A percentile compares a stretch with the other conserved stretches of the same genome.
Evolutionary conservation across 2,329 filamentous ascomycete species (phyloP).

Genomic region (Paracamarosporium sp.): DNA sequence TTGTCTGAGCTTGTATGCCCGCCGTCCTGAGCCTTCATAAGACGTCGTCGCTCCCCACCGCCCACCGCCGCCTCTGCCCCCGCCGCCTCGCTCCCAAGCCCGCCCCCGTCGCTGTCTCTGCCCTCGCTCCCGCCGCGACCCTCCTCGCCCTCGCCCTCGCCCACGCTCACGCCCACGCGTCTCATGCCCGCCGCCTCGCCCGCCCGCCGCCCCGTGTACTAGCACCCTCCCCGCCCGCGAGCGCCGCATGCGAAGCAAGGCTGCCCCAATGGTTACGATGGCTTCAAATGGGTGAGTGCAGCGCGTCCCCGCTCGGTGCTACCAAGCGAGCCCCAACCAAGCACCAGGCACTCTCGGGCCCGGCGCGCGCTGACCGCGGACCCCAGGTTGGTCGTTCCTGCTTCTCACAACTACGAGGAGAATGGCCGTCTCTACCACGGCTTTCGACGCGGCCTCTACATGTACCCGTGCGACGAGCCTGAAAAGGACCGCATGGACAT

Average conservation of each 20-base stretch:
- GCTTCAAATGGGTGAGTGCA: constrained; percentile 52
- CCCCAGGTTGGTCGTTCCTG: constrained; percentile 46
- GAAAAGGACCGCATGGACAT: constrained; percentile 83
- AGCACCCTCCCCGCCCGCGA: constrained; percentile 25
- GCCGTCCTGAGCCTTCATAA: no score
- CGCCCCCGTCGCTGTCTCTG: background rate
- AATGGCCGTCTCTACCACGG: constrained; percentile 75
- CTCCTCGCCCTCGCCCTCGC: no score
- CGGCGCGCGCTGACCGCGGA: constrained; percentile 10
- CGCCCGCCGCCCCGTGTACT: background rate
- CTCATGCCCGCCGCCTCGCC: background rate
- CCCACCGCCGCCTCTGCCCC: background rate
- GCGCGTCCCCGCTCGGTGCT: constrained; percentile 40
- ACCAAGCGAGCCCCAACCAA: constrained; percentile 22
- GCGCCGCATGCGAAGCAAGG: constrained; percentile 26
- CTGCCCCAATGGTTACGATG: constrained; percentile 52
- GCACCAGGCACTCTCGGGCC: constrained; percentile 6
- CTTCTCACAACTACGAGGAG: constrained; percentile 60
- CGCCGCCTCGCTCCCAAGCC: background rate
- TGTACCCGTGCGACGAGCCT: constrained; percentile 78
- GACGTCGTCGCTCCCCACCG: background rate
- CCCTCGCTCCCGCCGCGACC: constrained; percentile 9
- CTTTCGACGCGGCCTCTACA: constrained; percentile 72
- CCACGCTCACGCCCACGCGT: no score
- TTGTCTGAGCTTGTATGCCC: constrained; percentile 18